Percentiles rank a stretch among this genome's conserved stretches.
Evolutionary conservation across 106 monocot genomes (phyloP).

Genomic region (Dendrobium chrysotoxum): DNA sequence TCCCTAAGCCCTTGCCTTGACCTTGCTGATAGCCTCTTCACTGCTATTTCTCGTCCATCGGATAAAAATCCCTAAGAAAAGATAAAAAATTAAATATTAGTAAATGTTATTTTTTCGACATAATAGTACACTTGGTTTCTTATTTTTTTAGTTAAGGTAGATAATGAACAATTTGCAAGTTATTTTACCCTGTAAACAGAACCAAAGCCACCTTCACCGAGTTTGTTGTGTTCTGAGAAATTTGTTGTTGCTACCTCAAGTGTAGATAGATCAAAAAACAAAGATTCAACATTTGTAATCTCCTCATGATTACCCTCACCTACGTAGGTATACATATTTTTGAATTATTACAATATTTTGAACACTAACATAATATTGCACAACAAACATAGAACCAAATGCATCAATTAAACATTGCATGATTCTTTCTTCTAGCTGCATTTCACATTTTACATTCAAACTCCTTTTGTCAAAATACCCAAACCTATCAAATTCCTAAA

Average conservation of each 20-base stretch:
- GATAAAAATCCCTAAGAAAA: constrained; percentile 4
- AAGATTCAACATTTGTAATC: background rate
- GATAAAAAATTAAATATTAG: too few relatives aligned
- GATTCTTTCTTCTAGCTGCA: too few relatives aligned
- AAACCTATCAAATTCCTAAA: too few relatives aligned
- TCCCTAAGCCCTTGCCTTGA: constrained; percentile 22
- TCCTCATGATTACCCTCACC: background rate
- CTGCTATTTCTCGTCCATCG: constrained; percentile 25
- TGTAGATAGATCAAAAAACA: constrained; percentile 8
- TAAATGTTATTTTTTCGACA: background rate
- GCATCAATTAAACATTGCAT: too few relatives aligned
- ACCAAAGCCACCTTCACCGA: constrained; percentile 38
- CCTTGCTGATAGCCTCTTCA: constrained; percentile 22
- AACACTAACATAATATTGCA: too few relatives aligned
- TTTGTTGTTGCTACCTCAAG: constrained; percentile 8
- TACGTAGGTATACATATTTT: background rate
- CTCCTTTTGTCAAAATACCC: too few relatives aligned
- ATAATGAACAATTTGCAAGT: background rate
- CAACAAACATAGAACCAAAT: too few relatives aligned
- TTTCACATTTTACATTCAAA: too few relatives aligned
- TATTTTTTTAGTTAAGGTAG: background rate
- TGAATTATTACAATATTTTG: too few relatives aligned
- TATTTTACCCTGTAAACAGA: constrained; percentile 24
- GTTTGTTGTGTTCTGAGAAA: constrained; percentile 18
- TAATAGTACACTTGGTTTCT: background rate